These are phyloP conservation scores for Vitis hybrid DNA, from an alignment of 177 flowering plant species.

Conservation along the genomic window DNA sequence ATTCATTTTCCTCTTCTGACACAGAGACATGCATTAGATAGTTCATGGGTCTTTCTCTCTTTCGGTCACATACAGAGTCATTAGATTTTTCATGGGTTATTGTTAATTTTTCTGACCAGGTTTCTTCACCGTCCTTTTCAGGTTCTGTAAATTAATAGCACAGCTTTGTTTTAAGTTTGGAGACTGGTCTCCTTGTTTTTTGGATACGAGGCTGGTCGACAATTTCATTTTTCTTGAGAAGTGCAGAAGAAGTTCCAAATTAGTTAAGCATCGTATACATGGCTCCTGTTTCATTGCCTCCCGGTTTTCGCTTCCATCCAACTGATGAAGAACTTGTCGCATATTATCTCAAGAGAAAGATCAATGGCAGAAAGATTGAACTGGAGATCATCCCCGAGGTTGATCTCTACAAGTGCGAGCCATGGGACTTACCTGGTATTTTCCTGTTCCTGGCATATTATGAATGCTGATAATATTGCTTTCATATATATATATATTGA, in stretches of 20 bases:
- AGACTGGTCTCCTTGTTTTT: conserved; percentile 13
- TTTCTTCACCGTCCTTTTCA: conserved; percentile 5
- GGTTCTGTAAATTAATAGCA: conserved; percentile 2
- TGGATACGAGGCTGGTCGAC: conserved; percentile 8
- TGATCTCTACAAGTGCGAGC: conserved; percentile 88
- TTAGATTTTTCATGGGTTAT: too few species aligned
- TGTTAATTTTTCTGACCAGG: too few species aligned
- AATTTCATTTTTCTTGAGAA: neutral
- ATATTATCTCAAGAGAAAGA: conserved; percentile 77
- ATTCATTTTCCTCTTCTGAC: too few species aligned
- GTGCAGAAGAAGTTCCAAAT: conserved; percentile 19
- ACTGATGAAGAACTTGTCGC: conserved; percentile 81
- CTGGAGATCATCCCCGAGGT: conserved; percentile 82
- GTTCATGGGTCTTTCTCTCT: too few species aligned
- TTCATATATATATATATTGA: too few species aligned
- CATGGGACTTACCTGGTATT: conserved; percentile 82
- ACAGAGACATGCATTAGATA: too few species aligned
- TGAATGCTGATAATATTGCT: too few species aligned
- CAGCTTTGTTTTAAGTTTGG: conserved; percentile 10
- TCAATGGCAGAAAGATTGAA: conserved; percentile 64
- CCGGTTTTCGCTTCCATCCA: conserved; percentile 78
- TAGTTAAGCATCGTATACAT: conserved; percentile 19
- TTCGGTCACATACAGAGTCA: too few species aligned
- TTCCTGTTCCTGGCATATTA: too few species aligned
- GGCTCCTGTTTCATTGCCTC: conserved; percentile 77